Percentiles rank a stretch among this genome's conserved stretches.
These are phyloP conservation scores for Aspergillus jensenii DNA, from an alignment of 2,329 filamentous ascomycete species.

Conservation along the genomic window DNA sequence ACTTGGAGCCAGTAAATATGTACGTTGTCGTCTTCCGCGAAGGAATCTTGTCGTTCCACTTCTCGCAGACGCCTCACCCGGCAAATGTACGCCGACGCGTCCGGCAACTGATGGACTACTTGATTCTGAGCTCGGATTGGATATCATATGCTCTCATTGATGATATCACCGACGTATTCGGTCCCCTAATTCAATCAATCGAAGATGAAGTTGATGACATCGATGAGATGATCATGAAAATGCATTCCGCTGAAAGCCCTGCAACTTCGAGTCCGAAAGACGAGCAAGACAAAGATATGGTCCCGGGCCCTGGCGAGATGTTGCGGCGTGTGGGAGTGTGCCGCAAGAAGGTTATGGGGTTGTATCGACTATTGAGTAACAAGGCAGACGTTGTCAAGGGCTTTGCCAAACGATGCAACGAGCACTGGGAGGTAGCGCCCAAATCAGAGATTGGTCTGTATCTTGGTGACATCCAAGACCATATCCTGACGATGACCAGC, in stretches of 20 bases:
- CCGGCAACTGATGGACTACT: slow-evolving; percentile 88
- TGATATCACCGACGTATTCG: slow-evolving; percentile 96
- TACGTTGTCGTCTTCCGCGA: slow-evolving; percentile 97
- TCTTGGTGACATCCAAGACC: slow-evolving; percentile 96
- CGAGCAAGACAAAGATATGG: slow-evolving; percentile 29
- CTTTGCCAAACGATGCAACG: slow-evolving; percentile 96
- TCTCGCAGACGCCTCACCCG: slow-evolving; percentile 91
- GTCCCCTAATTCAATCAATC: slow-evolving; percentile 85
- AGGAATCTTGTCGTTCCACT: slow-evolving; percentile 94
- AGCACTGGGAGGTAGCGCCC: slow-evolving; percentile 95
- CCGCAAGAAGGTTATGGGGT: slow-evolving; percentile 93
- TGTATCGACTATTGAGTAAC: slow-evolving; percentile 89
- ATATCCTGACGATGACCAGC: slow-evolving; percentile 98
- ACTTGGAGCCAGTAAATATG: slow-evolving; percentile 94
- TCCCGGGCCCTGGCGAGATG: slow-evolving; percentile 69
- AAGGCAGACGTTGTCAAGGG: slow-evolving; percentile 99
- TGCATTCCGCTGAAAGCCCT: slow-evolving; percentile 62
- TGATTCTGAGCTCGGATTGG: slow-evolving; percentile 93
- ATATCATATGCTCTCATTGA: slow-evolving; percentile 98
- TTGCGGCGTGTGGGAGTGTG: slow-evolving; percentile 88
- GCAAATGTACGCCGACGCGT: slow-evolving; percentile 94
- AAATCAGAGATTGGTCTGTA: slow-evolving; percentile 96
- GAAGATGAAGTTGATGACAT: slow-evolving; percentile 98
- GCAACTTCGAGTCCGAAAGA: slow-evolving; percentile 38
- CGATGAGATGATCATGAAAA: slow-evolving; percentile 81